These are phyloP conservation scores for Penicillium nordicum DNA, from an alignment of 2,329 filamentous ascomycete genomes.

Conservation along the genomic window DNA sequence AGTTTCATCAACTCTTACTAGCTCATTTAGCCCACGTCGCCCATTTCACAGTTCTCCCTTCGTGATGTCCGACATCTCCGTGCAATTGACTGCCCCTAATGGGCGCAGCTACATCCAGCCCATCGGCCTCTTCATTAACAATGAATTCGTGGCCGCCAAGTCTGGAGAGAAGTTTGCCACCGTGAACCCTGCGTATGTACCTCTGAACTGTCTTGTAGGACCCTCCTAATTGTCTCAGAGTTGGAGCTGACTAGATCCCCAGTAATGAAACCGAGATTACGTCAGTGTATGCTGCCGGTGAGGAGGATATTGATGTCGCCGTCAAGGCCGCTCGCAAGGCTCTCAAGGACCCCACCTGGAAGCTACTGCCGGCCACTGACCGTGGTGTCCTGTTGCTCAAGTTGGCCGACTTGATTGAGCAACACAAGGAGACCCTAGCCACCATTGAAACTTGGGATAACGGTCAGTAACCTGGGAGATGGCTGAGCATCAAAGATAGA, in stretches of 20 bases:
- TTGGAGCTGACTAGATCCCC: conserved; percentile 13
- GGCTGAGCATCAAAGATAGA: background rate
- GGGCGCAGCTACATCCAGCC: conserved; percentile 69
- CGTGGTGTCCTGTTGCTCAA: conserved; percentile 65
- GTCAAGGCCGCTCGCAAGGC: conserved; percentile 36
- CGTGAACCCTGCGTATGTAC: conserved; percentile 61
- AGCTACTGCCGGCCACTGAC: conserved; percentile 48
- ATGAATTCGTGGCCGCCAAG: conserved; percentile 69
- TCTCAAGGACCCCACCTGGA: conserved; percentile 36
- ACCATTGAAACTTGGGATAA: conserved; percentile 77
- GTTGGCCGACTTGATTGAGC: conserved; percentile 65
- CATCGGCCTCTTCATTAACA: conserved; percentile 78
- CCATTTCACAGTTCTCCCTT: conserved; percentile 26
- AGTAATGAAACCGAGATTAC: conserved; percentile 66
- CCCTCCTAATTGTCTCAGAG: background rate
- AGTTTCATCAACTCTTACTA: conserved; percentile 1
- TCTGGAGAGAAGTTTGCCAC: conserved; percentile 62
- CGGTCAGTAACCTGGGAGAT: conserved; percentile 51
- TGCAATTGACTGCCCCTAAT: conserved; percentile 70
- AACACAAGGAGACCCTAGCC: conserved; percentile 60
- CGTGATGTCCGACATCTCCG: conserved; percentile 39
- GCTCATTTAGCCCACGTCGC: conserved; percentile 3
- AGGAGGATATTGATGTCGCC: conserved; percentile 34
- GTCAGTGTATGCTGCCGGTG: conserved; percentile 61
- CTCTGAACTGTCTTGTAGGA: background rate